Evolutionary conservation across 495 filamentous ascomycete genomes (phyloP), one percentile per base, ranked within the genome.

Genomic region (Lichina pygmaea): DNA sequence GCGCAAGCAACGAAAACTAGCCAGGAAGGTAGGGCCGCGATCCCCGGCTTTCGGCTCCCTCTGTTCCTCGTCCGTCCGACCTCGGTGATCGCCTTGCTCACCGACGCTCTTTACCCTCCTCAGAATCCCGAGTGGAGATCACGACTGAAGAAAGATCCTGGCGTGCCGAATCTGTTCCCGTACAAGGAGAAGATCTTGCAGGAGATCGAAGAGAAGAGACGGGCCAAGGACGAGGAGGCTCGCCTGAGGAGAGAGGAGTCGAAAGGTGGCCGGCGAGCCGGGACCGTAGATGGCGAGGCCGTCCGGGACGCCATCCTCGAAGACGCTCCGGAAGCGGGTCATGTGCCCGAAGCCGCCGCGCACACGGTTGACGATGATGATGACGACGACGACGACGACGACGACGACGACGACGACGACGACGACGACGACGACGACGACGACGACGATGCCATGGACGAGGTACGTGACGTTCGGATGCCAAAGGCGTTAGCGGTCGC

Each of bases 111-210:
- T 3, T 11, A 2, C 6, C 2, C 13, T 2, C 10, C 36, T 38
- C 24, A 77, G 74, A 91, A 94, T 60, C 91, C 91, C 15, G 72
- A 93, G 78, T 93, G 86, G 78, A 72, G 75, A 48, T 86, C 81
- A 51, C 78, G 80, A 58, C 58, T 92, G 48, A 94, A 92, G 72
- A 95, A 95, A 62, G 86, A 93, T 57, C 84, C 85, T 36, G 86
- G 86, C 47, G 94, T 97, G 44, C 89, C 89, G 43, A 97, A 93
- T 56, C 69, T 93, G 30, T 97, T 93, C 63, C 89, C 89, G 10
- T 93, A 86, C 70, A 97, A 97, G 63, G 91, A 94, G 55, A 82
- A 78, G 64, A 70, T 97, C 15, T 68, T 97, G 40, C 72, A 81
- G 31, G 82, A 97, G 58, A 92, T 97, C 52, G 91, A 97, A 62